phyloP scores from a whole-genome alignment of 306 rosid species.

The Vigna nakashimae region DNA sequence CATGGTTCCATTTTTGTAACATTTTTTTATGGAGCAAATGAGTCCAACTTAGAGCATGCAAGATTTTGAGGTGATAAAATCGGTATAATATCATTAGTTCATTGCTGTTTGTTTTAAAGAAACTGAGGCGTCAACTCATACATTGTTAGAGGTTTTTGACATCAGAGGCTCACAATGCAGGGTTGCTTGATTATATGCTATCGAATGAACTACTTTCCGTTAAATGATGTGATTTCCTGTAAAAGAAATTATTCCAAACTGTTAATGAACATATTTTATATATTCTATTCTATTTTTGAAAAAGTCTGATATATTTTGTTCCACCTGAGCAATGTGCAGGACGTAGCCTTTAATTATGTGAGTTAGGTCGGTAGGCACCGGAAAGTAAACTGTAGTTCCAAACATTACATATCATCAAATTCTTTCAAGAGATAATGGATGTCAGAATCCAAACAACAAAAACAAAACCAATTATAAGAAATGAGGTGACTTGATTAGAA shows the following conservation, averaged over 20 bases:
- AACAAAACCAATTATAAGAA: constrained; percentile 4
- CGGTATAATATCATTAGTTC: constrained; percentile 5
- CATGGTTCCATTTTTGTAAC: not conserved
- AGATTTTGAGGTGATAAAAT: constrained; percentile 4
- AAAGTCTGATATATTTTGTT: constrained; percentile 20
- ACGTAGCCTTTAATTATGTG: constrained; percentile 23
- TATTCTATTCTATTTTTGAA: constrained; percentile 33
- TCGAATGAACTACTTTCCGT: constrained; percentile 30
- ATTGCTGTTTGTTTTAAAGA: constrained; percentile 27
- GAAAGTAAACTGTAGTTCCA: constrained; percentile 33
- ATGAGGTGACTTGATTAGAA: constrained; percentile 31
- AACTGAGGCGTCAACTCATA: constrained; percentile 42
- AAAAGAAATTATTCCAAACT: constrained; percentile 37
- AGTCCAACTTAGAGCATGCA: not conserved
- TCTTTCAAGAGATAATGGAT: constrained; percentile 35
- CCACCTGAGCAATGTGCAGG: constrained; percentile 31
- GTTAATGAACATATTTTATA: constrained; percentile 41
- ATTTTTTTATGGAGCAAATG: not conserved
- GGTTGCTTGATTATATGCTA: constrained; percentile 35
- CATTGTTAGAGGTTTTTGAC: constrained; percentile 36
- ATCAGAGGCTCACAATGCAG: constrained; percentile 41
- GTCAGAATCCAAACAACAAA: constrained; percentile 35
- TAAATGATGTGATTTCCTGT: not conserved
- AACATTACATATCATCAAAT: constrained; percentile 34
- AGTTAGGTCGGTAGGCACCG: constrained; percentile 53